Evolutionary conservation across 2,329 filamentous ascomycete genomes (phyloP).

Genomic region (Leptographium procerum): DNA sequence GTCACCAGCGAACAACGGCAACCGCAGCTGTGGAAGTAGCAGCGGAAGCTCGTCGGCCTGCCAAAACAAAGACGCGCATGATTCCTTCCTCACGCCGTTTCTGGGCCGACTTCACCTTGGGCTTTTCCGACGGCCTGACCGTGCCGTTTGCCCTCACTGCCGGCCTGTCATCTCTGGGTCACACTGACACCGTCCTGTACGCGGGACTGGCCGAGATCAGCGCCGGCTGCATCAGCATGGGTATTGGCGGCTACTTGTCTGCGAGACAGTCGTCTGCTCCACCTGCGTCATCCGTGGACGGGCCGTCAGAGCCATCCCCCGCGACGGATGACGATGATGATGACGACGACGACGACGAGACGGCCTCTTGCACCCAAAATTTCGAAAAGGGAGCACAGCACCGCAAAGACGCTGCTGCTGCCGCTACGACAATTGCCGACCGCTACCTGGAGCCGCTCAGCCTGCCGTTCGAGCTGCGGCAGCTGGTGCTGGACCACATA

Average conservation of each 20-base stretch:
- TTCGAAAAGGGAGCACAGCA: neutral
- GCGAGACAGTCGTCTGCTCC: conserved; percentile 24
- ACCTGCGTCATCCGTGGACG: conserved; percentile 3
- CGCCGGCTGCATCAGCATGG: conserved; percentile 63
- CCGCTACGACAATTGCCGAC: neutral
- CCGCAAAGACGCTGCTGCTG: neutral
- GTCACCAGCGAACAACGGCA: neutral
- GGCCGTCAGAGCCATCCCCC: too few relatives aligned
- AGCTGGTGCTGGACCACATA: conserved; percentile 12
- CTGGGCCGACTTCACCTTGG: conserved; percentile 57
- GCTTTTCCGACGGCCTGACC: conserved; percentile 62
- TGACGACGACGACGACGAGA: conserved; percentile 16
- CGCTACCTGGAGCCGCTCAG: conserved; percentile 13
- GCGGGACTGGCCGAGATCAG: conserved; percentile 61
- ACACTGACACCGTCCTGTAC: conserved; percentile 51
- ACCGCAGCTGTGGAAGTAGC: neutral
- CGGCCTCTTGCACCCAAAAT: too few relatives aligned
- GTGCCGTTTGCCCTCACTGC: conserved; percentile 67
- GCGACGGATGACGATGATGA: too few relatives aligned
- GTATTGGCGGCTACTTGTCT: conserved; percentile 57
- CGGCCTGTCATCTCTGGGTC: conserved; percentile 50
- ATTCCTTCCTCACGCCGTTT: conserved; percentile 26
- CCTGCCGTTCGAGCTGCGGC: conserved; percentile 12
- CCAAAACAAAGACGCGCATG: neutral
- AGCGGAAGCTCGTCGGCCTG: too few relatives aligned